Base-by-base conservation (phyloP, 1,139 yeast species). In the Pneumocystis carinii region DNA sequence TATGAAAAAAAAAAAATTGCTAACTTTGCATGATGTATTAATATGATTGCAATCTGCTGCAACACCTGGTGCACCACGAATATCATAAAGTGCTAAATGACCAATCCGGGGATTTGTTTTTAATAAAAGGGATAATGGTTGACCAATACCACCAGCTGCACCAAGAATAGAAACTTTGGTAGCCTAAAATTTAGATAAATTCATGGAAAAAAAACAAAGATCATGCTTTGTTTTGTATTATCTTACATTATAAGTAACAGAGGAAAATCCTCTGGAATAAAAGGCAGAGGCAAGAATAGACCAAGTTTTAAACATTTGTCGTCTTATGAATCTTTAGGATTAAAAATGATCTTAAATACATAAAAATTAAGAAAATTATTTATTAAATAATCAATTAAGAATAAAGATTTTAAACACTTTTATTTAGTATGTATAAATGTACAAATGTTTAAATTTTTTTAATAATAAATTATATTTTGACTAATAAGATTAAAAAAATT, bases 11-110 rank as follows among this genome's bases (percentile, higher is more conserved):
- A 24, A 7, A 59, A 17, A 37, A 17, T 24, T 10, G 1, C 68
- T 70, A 68, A 90, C 95, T 63, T 80, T 80, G 66, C 96, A 87
- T 79, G 87, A 83, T 70, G 96, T 86, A 77, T 94, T 90, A 72
- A 90, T 86, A 78, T 90, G 97, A 57, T 95, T 86, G 70, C 90
- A 81, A 74, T 90, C 97, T 66, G 97, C 94, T 66, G 97, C 97
- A 65, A 90, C 97, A 77, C 97, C 97, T 69, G 95, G 92, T 66
- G 95, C 95, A 71, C 92, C 89, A 74, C 86, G 87, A 71, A 92
- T 84, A 78, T 92, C 98, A 78, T 87, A 92, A 67, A 92, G 81
- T 64, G 96, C 81, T 75, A 92, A 82, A 72, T 86, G 86, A 63
- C 92, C 84, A 67, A 92, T 94, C 74, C 87, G 83, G 72, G 82